A percentile compares a stretch with the other conserved stretches of the same genome.
phyloP scores from a whole-genome alignment of 192 early-diverging fungal species.

The Spinellus fusiger region DNA sequence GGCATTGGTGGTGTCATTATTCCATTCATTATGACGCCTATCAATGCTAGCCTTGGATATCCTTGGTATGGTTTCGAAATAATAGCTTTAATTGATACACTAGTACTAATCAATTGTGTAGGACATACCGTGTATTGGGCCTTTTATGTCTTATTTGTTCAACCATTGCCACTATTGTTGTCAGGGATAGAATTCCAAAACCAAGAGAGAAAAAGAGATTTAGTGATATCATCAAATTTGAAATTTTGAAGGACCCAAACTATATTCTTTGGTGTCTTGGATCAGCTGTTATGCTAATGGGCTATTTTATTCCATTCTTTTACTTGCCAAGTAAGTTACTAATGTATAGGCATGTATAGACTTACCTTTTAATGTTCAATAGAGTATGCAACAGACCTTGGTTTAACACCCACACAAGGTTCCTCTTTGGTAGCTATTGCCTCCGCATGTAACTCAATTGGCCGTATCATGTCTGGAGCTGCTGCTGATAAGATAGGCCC shows the following conservation, averaged over 20 bases:
- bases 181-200: slow-evolving; percentile 7
- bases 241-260: slow-evolving; percentile 15
- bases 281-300: slow-evolving; percentile 9
- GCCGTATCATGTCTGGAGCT: slow-evolving; percentile 20
- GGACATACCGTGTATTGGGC: slow-evolving; percentile 26
- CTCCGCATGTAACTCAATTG: slow-evolving; percentile 15
- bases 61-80: slow-evolving; percentile 33
- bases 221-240: slow-evolving; percentile 12
- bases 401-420: slow-evolving; percentile 19
- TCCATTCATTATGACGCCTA: slow-evolving; percentile 47
- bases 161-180: neutral
- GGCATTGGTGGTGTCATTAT: slow-evolving; percentile 69
- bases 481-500: slow-evolving; percentile 25
- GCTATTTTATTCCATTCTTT: slow-evolving; percentile 23
- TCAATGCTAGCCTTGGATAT: slow-evolving; percentile 49
- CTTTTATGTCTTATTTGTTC: slow-evolving; percentile 15
- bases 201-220: neutral
- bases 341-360: neutral
- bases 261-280: slow-evolving; percentile 17
- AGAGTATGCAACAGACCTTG: slow-evolving; percentile 21
- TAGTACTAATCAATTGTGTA: neutral
- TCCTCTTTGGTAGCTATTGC: slow-evolving; percentile 12
- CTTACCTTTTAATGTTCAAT: neutral
- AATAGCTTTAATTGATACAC: neutral
- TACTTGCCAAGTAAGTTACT: slow-evolving; percentile 21